phyloP scores from a whole-genome alignment of 2,329 filamentous ascomycete genomes.

The Epicoccum nigrum region DNA sequence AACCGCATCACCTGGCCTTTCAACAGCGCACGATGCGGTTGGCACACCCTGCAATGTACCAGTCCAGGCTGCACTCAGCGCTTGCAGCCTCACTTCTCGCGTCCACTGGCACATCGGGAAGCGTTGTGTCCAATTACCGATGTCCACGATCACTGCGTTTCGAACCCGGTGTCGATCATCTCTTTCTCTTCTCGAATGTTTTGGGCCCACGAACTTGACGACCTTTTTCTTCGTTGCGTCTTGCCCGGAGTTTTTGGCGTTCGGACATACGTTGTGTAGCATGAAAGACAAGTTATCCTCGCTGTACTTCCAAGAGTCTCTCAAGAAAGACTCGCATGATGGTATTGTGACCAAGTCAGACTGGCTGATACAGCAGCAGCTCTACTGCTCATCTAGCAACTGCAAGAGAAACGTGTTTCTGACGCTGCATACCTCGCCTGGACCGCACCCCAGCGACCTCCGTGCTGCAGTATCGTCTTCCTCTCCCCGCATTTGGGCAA shows the following conservation, averaged over 20 bases:
- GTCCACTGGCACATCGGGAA: not conserved
- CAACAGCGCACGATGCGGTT: not conserved
- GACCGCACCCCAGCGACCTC: slow-evolving; percentile 28
- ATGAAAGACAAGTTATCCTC: too few species aligned
- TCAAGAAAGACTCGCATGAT: too few species aligned
- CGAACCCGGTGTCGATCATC: not conserved
- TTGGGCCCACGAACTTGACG: not conserved
- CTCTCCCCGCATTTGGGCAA: slow-evolving; percentile 37
- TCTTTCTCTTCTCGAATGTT: not conserved
- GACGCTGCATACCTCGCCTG: slow-evolving; percentile 25
- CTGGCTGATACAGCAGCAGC: too few species aligned
- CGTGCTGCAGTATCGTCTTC: slow-evolving; percentile 26
- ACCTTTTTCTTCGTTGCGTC: not conserved
- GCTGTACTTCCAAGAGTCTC: too few species aligned
- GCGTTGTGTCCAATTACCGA: not conserved
- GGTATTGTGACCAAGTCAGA: too few species aligned
- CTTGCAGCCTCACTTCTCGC: slow-evolving; percentile 7
- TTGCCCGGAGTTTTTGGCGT: slow-evolving; percentile 2
- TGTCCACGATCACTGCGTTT: not conserved
- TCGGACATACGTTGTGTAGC: slow-evolving; percentile 3
- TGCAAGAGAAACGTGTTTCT: slow-evolving; percentile 35
- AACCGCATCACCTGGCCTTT: not conserved
- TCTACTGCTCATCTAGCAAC: slow-evolving; percentile 31
- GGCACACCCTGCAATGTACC: not conserved
- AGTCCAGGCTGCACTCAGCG: not conserved